Evolutionary conservation across 768 basidiomycete genomes (phyloP).

Genomic region (Collybia sp.): DNA sequence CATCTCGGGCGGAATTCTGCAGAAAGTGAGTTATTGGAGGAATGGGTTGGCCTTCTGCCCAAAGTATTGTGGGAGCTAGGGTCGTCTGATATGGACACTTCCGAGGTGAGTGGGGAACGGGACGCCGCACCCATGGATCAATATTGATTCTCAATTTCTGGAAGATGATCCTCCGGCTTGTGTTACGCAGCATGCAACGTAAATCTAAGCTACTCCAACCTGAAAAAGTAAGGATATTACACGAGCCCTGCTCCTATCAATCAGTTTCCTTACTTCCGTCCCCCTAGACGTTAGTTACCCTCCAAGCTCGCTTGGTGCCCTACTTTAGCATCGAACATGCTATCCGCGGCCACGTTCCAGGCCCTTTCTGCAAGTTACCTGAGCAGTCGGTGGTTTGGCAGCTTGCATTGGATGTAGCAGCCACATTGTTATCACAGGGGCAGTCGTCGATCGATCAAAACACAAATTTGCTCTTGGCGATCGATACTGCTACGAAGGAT

Average conservation of each 20-base stretch:
- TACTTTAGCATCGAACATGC: slow-evolving; percentile 80
- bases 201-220: slow-evolving; percentile 36
- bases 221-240: slow-evolving; percentile 2
- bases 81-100: slow-evolving; percentile 43
- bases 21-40: slow-evolving; percentile 33
- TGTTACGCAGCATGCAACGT: slow-evolving; percentile 60
- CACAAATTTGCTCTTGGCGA: background rate
- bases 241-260: too few species aligned
- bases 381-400: slow-evolving; percentile 35
- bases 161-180: slow-evolving; percentile 53
- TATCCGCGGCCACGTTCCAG: slow-evolving; percentile 64
- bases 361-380: slow-evolving; percentile 76
- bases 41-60: slow-evolving; percentile 77
- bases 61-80: slow-evolving; percentile 85
- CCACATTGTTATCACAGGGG: slow-evolving; percentile 19
- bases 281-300: slow-evolving; percentile 38
- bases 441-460: background rate
- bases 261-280: slow-evolving; percentile 6
- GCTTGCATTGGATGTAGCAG: slow-evolving; percentile 63
- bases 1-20: slow-evolving; percentile 22
- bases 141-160: slow-evolving; percentile 5
- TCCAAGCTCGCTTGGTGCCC: slow-evolving; percentile 64
- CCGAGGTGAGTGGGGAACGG: slow-evolving; percentile 49
- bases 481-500: too few species aligned
- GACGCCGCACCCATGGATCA: background rate